Conservation (phyloP, 202 grass and related monocot species). For the Panicum virgatum region DNA sequence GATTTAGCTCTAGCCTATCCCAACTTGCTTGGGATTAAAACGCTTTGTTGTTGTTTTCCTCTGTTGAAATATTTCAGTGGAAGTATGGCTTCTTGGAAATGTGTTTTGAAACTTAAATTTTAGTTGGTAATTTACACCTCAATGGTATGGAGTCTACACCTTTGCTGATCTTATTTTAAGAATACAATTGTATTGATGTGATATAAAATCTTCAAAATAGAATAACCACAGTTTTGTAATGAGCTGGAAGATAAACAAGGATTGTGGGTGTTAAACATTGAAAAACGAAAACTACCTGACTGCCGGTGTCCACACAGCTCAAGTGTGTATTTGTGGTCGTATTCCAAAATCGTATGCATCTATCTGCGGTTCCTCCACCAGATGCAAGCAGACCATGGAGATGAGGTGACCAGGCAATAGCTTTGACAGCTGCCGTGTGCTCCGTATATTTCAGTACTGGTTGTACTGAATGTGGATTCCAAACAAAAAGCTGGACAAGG, state of each 20-base stretch:
- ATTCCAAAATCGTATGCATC: conserved; percentile 97
- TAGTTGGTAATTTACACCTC: background rate
- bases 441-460: conserved; percentile 88
- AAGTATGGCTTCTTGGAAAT: too few relatives aligned
- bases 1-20: background rate
- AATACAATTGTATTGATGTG: background rate
- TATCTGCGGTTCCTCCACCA: conserved; percentile 94
- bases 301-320: conserved; percentile 86
- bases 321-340: conserved; percentile 82
- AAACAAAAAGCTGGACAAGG: conserved; percentile 83
- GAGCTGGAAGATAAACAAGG: background rate
- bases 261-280: background rate
- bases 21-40: background rate
- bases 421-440: conserved; percentile 98
- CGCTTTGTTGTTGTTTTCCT: background rate
- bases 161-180: background rate
- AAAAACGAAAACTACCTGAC: conserved; percentile 89
- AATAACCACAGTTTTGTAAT: background rate
- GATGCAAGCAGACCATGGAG: conserved; percentile 92
- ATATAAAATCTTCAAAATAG: background rate
- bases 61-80: background rate
- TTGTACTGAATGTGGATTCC: conserved; percentile 87
- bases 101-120: background rate
- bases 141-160: background rate
- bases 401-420: conserved; percentile 99